A percentile compares a stretch with the other conserved stretches of the same genome.
These are phyloP conservation scores for Vanrija pseudolonga DNA, from an alignment of 1,284 basidiomycete species.

Conservation along the genomic window DNA sequence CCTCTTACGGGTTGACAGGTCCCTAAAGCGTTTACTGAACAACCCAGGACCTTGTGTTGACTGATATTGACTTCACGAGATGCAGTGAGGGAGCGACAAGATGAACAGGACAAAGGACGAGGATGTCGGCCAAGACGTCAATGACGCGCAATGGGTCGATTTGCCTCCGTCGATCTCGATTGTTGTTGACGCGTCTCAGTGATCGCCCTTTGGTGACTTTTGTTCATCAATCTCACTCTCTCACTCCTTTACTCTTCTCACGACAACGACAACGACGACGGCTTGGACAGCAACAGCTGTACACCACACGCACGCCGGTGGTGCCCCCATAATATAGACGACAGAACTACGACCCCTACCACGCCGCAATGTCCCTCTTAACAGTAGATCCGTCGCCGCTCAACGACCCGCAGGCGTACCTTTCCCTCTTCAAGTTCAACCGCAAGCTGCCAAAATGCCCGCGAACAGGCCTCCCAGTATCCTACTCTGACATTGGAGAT, in stretches of 20 bases:
- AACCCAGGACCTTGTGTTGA: too few species aligned
- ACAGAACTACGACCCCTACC: background rate
- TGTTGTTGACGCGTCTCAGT: background rate
- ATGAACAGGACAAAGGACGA: too few species aligned
- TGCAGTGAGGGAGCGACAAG: too few species aligned
- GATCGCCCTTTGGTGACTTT: background rate
- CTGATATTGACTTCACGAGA: too few species aligned
- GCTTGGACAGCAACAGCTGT: too few species aligned
- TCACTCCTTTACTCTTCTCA: too few species aligned
- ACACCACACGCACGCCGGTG: too few species aligned
- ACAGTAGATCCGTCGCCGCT: constrained; percentile 18
- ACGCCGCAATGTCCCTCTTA: background rate
- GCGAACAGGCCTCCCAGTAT: constrained; percentile 34
- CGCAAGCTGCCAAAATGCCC: constrained; percentile 30
- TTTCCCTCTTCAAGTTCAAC: constrained; percentile 35
- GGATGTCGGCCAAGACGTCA: too few species aligned
- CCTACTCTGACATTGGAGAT: constrained; percentile 41
- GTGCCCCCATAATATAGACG: too few species aligned
- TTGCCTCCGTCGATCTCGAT: background rate
- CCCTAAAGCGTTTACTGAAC: too few species aligned
- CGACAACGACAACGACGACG: too few species aligned
- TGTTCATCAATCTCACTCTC: background rate
- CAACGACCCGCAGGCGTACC: constrained; percentile 34
- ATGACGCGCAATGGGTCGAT: background rate
- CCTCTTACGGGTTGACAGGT: too few species aligned